These are phyloP conservation scores for Macrolepiota dolichaula DNA, from an alignment of 768 basidiomycete genomes.

Conservation along the genomic window DNA sequence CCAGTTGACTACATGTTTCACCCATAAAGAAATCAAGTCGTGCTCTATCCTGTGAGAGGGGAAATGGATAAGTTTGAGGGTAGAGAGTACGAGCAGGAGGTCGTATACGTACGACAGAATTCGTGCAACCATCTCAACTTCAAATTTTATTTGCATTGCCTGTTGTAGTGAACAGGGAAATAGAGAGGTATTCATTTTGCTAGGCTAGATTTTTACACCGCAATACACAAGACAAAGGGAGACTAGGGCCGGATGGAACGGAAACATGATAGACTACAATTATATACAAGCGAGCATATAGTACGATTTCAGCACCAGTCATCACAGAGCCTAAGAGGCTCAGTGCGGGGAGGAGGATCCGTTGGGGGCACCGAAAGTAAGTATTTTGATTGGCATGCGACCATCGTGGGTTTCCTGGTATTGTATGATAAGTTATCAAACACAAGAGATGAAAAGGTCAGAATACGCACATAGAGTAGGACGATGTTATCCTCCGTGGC, in stretches of 20 bases:
- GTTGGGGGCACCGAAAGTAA: conserved; percentile 38
- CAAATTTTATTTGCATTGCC: too few relatives aligned
- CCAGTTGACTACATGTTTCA: too few relatives aligned
- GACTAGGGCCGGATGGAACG: background rate
- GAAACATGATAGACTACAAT: background rate
- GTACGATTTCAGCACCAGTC: background rate
- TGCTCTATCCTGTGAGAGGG: too few relatives aligned
- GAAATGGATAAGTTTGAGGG: too few relatives aligned
- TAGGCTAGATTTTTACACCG: background rate
- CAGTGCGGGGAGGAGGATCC: conserved; percentile 6
- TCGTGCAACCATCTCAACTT: too few relatives aligned
- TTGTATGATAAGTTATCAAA: conserved; percentile 1
- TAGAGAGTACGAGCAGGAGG: too few relatives aligned
- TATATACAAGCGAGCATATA: background rate
- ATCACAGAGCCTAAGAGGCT: background rate
- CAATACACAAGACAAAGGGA: background rate
- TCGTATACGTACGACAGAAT: too few relatives aligned
- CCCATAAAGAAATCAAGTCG: too few relatives aligned
- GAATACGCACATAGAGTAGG: conserved; percentile 45
- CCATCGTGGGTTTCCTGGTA: conserved; percentile 28
- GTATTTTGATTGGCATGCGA: conserved; percentile 38
- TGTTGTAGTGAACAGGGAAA: background rate
- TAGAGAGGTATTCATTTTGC: background rate
- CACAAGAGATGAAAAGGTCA: background rate
- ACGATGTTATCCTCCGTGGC: conserved; percentile 62